Base-by-base conservation (phyloP, 441 rosid genomes). In the Hura crepitans region DNA sequence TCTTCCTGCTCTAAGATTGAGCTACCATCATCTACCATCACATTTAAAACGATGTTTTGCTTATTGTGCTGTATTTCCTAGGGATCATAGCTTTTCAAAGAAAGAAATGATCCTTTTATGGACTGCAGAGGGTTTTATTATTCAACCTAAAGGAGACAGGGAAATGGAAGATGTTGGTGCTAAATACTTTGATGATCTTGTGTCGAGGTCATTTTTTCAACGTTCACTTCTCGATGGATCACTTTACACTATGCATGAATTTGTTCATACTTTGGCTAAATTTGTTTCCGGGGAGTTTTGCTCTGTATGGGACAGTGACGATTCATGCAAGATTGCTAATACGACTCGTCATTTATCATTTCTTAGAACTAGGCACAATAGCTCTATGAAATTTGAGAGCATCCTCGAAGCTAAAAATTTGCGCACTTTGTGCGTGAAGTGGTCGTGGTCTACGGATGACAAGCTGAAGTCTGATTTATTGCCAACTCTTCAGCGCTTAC, bases 261-360 rank as follows among this genome's bases (percentile, higher is more conserved):
- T 78, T 6, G 46, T 75, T 10, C 67, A 75, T 35, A 81, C 78
- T 25, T 72, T 78, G 31, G 82, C 82, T 30, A 59, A 45, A 35
- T 71, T 55, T 74, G 79, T 78, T 31, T 35, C 80, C 15, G 79
- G 80, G 47, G 82, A 72, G 20, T 73, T 75, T 57, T 73, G 77
- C 55, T 74, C 59, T 64, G 56, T 45, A 4, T 31, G 71, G 69
- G 83, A 75, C 49, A 72, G 65, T 51, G 75, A 17, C n/a, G 25
- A 68, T 20, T 64, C 45, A 20, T 8, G 23, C 30, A 25, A 31
- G 50, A 18, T 62, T 33, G 51, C 68, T 5, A 57, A 61, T 0
- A 76, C 56, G 57, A 74, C 78, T 71, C 80, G 78, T 14, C 79
- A 78, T 73, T 71, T 77, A 23, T 76, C 78, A 1, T 75, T 56